A percentile compares a stretch with the other conserved stretches of the same genome.
Evolutionary conservation across 306 rosid genomes (phyloP).

Genomic region (Luffa aegyptiaca): DNA sequence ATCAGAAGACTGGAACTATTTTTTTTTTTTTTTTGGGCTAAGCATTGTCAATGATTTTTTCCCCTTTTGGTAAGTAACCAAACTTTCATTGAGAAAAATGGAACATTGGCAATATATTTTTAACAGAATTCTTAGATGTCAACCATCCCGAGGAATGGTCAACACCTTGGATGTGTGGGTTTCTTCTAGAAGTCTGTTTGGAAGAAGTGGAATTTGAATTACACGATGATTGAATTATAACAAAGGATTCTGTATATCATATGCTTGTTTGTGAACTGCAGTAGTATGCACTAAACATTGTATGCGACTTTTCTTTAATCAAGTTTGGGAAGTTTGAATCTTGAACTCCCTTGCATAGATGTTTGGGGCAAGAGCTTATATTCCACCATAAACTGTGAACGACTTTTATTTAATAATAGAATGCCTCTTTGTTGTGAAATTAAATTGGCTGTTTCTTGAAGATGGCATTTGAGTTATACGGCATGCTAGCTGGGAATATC

Average conservation of each 20-base stretch:
- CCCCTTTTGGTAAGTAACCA: too few relatives aligned
- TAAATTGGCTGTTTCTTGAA: slow-evolving; percentile 23
- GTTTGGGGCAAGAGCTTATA: not conserved
- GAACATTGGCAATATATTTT: not conserved
- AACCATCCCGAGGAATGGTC: not conserved
- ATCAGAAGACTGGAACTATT: not conserved
- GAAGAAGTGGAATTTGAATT: not conserved
- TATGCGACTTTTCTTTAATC: not conserved
- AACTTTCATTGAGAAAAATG: too few relatives aligned
- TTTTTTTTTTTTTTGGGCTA: not conserved
- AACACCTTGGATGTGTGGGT: not conserved
- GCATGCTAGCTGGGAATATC: slow-evolving; percentile 96
- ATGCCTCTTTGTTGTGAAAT: slow-evolving; percentile 6
- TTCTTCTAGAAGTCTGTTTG: not conserved
- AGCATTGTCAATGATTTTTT: not conserved
- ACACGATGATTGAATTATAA: not conserved
- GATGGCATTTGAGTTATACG: slow-evolving; percentile 99
- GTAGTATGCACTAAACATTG: not conserved
- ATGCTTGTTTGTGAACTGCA: not conserved
- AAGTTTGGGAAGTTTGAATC: not conserved
- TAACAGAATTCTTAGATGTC: not conserved
- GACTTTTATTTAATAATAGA: not conserved
- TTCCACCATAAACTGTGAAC: not conserved
- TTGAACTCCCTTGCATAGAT: not conserved
- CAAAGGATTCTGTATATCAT: not conserved